Evolutionary conservation across 73 alveolate genomes (phyloP).

Genomic region (Paramecium pentaurelia): DNA sequence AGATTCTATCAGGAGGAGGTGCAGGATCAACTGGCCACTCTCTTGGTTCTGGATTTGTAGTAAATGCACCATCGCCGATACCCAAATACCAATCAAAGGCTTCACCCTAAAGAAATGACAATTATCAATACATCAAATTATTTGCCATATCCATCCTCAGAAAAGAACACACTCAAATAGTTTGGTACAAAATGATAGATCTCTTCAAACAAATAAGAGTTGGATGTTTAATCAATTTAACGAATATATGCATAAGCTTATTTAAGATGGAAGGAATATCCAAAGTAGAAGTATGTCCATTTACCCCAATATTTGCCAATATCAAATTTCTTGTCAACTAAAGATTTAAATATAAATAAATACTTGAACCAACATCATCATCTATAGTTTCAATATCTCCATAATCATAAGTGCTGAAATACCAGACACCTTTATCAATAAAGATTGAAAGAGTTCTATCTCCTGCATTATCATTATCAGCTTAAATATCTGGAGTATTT

Average conservation of each 20-base stretch:
- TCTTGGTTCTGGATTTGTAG: neutral
- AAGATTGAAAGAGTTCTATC: slow-evolving; percentile 29
- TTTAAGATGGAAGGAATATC: neutral
- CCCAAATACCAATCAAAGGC: slow-evolving; percentile 50
- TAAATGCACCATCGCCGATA: slow-evolving; percentile 47
- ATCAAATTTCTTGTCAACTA: slow-evolving; percentile 11
- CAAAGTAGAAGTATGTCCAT: slow-evolving; percentile 49
- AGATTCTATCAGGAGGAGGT: slow-evolving; percentile 44
- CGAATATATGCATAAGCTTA: slow-evolving; percentile 39
- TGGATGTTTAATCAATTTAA: neutral
- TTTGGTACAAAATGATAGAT: slow-evolving; percentile 20
- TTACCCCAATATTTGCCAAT: neutral
- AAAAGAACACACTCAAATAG: slow-evolving; percentile 13
- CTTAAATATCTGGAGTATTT: slow-evolving; percentile 32
- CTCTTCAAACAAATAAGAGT: neutral
- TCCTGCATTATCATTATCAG: slow-evolving; percentile 37
- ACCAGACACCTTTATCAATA: neutral
- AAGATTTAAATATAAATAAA: neutral
- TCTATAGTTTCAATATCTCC: slow-evolving; percentile 29
- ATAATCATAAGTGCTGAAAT: slow-evolving; percentile 25
- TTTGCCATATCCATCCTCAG: slow-evolving; percentile 19
- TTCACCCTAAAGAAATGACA: slow-evolving; percentile 11
- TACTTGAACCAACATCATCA: slow-evolving; percentile 32
- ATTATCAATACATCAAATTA: neutral
- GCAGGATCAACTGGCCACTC: slow-evolving; percentile 34